These are phyloP conservation scores for Gnaphalium uliginosum DNA, from an alignment of 129 eudicot species.

Conservation along the genomic window DNA sequence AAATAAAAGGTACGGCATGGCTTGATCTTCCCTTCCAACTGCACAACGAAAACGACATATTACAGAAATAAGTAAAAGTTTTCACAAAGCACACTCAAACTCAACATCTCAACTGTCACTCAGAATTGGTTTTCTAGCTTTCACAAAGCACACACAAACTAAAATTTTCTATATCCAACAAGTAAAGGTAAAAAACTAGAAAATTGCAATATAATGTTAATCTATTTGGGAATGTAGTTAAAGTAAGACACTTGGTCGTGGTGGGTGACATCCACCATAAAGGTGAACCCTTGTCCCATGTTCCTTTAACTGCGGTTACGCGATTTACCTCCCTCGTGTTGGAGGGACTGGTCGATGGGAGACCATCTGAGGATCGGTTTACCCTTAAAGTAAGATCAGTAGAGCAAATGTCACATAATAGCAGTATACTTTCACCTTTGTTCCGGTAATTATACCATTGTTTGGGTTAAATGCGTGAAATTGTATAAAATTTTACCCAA, in stretches of 20 bases:
- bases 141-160: not conserved
- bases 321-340: too few species aligned
- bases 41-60: constrained; percentile 24
- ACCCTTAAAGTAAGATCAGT: too few species aligned
- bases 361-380: too few species aligned
- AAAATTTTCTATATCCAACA: constrained; percentile 7
- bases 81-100: too few species aligned
- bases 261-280: too few species aligned
- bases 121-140: not conserved
- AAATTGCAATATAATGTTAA: not conserved
- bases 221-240: not conserved
- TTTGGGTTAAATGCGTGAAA: too few species aligned
- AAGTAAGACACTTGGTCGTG: too few species aligned
- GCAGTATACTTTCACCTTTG: not conserved
- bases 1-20: constrained; percentile 71
- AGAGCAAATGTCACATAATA: not conserved
- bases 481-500: too few species aligned
- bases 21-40: constrained; percentile 85
- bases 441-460: not conserved
- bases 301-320: too few species aligned
- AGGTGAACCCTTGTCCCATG: too few species aligned
- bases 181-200: not conserved
- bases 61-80: not conserved
- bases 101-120: not conserved
- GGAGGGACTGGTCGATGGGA: too few species aligned